Conservation (phyloP, 441 rosid genomes). For the Corymbia citriodora region DNA sequence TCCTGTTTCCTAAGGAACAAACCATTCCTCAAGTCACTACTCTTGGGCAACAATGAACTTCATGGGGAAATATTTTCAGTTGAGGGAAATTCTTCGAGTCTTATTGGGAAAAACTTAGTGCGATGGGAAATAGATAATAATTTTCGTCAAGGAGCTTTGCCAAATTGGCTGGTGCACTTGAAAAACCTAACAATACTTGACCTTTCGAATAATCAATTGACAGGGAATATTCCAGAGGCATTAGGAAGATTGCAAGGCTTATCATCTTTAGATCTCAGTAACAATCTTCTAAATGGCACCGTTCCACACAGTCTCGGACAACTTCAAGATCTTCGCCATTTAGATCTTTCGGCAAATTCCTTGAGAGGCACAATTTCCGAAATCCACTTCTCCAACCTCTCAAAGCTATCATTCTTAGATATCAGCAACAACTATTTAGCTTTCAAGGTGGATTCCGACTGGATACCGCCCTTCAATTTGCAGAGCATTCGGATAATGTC, state of each 20-base stretch:
- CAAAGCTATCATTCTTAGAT: background rate
- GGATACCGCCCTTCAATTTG: background rate
- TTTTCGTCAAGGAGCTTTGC: background rate
- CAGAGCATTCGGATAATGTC: rapidly evolving
- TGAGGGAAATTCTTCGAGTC: background rate
- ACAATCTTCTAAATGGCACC: background rate
- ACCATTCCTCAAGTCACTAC: background rate
- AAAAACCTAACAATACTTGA: no score
- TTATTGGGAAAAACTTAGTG: background rate
- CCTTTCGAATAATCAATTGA: background rate
- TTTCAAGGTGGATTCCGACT: background rate
- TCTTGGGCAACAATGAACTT: rapidly evolving
- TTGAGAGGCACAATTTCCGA: background rate
- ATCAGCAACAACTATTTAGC: background rate
- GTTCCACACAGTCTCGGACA: background rate
- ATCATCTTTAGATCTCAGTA: background rate
- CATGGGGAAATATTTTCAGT: background rate
- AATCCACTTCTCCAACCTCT: background rate
- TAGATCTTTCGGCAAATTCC: background rate
- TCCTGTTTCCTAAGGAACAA: background rate
- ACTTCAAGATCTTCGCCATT: rapidly evolving
- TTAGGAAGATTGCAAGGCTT: background rate
- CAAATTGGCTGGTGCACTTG: background rate
- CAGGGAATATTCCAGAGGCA: background rate
- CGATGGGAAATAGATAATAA: rapidly evolving